Evolutionary conservation across 129 eudicot species (phyloP).

Genomic region (Flaveria ramosissima): DNA sequence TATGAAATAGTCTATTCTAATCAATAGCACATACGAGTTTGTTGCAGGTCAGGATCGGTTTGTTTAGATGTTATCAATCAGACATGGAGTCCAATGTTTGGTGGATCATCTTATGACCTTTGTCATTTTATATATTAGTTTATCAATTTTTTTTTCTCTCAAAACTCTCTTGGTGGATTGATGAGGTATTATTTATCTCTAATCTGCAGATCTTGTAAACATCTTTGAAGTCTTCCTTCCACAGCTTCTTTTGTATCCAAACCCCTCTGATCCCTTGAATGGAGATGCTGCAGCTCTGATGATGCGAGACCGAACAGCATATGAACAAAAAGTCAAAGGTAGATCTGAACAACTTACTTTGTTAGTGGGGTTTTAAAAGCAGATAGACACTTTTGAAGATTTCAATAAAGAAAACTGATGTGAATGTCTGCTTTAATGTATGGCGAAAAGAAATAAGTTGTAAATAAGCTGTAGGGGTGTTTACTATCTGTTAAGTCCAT

Average conservation of each 20-base stretch:
- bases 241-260: slow-evolving; percentile 90
- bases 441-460: background rate
- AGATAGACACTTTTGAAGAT: background rate
- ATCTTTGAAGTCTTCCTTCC: slow-evolving; percentile 97
- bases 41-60: slow-evolving; percentile 93
- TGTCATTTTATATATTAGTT: background rate
- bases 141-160: background rate
- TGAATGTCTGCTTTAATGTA: background rate
- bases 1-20: background rate
- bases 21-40: background rate
- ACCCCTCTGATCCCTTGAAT: slow-evolving; percentile 92
- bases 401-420: background rate
- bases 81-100: slow-evolving; percentile 99
- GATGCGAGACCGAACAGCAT: slow-evolving; percentile 81
- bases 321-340: slow-evolving; percentile 86
- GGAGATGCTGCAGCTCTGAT: slow-evolving; percentile 93
- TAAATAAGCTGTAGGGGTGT: background rate
- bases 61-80: slow-evolving; percentile 94
- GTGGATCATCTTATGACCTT: slow-evolving; percentile 38
- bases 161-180: background rate
- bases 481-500: background rate
- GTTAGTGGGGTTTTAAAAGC: background rate
- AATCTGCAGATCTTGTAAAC: slow-evolving; percentile 74
- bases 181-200: background rate
- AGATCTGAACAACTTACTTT: background rate